These are phyloP conservation scores for Scheffersomyces cryptocercus DNA, from an alignment of 1,139 yeast species.

Conservation along the genomic window DNA sequence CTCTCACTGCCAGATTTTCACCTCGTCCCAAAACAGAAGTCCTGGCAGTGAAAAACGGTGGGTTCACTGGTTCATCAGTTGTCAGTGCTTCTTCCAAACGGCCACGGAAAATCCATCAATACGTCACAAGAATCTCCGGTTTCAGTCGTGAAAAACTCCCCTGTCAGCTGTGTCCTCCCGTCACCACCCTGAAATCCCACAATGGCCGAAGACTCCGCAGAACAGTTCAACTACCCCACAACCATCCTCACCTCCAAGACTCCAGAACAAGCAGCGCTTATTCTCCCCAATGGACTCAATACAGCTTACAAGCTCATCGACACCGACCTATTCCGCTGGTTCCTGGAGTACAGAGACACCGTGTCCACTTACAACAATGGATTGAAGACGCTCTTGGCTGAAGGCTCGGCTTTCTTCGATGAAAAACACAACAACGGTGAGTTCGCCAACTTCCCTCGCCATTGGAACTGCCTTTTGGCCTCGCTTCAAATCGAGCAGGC, in stretches of 20 bases:
- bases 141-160: too few species aligned
- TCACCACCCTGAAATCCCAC: too few species aligned
- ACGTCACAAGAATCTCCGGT: too few species aligned
- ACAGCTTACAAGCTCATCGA: constrained; percentile 14
- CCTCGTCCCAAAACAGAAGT: too few species aligned
- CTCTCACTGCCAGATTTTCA: too few species aligned
- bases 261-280: constrained; percentile 44
- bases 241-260: constrained; percentile 44
- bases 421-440: constrained; percentile 26
- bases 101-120: too few species aligned
- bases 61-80: too few species aligned
- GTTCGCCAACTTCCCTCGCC: constrained; percentile 54
- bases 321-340: constrained; percentile 15
- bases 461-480: constrained; percentile 60
- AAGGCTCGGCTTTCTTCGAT: constrained; percentile 12
- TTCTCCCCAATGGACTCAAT: constrained; percentile 37
- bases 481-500: constrained; percentile 55
- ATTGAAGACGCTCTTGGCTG: constrained; percentile 13
- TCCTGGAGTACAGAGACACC: constrained; percentile 13
- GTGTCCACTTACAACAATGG: constrained; percentile 12
- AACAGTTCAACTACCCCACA: constrained; percentile 31
- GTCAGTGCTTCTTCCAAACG: too few species aligned
- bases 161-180: too few species aligned
- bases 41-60: too few species aligned
- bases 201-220: constrained; percentile 20